Conservation (phyloP, 208 protist genomes). For the Spongospora subterranea region DNA sequence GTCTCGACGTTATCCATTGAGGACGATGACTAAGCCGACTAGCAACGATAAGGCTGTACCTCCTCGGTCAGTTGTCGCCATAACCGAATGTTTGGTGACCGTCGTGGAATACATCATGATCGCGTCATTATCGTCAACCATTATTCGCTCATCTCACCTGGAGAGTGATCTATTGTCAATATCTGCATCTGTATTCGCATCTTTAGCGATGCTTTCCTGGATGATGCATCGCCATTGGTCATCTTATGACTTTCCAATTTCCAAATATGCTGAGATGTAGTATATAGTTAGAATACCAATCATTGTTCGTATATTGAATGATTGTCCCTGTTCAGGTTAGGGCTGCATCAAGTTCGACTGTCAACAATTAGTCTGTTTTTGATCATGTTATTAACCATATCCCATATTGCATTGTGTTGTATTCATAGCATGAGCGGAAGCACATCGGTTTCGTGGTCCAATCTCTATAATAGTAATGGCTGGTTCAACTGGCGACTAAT, state of each 20-base stretch:
- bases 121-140: neutral
- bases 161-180: neutral
- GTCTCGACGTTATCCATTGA: neutral
- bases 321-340: neutral
- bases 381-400: neutral
- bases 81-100: neutral
- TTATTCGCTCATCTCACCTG: neutral
- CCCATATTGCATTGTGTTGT: neutral
- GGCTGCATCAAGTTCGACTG: neutral
- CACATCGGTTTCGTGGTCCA: neutral
- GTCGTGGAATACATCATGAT: conserved; percentile 2
- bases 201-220: neutral
- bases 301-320: neutral
- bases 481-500: neutral
- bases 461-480: neutral
- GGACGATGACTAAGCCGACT: neutral
- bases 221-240: neutral
- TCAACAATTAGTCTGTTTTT: neutral
- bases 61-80: neutral
- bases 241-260: neutral
- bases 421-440: neutral
- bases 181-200: neutral
- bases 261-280: neutral
- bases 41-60: neutral
- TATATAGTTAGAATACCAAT: neutral